A percentile compares a stretch with the other conserved stretches of the same genome.
These are phyloP conservation scores for Corchorus olitorius DNA, from an alignment of 345 rosid species.

Conservation along the genomic window DNA sequence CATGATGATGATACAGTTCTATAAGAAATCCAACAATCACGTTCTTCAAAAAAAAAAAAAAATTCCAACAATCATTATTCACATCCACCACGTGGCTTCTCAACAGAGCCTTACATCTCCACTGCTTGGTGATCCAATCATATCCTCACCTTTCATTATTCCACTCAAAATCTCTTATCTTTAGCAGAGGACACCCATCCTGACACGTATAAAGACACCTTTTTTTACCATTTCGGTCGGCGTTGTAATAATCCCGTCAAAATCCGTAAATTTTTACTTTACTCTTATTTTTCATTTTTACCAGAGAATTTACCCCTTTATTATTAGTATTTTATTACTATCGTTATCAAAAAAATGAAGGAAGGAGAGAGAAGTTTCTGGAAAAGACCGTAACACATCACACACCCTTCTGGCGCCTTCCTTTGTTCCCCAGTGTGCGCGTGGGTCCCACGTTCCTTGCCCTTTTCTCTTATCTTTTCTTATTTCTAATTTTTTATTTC, in stretches of 20 bases:
- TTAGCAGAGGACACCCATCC: background rate
- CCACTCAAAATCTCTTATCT: background rate
- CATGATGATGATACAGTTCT: no score
- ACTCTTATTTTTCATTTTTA: background rate
- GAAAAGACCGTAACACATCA: slow-evolving; percentile 35
- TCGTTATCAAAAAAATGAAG: background rate
- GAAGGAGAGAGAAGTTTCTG: slow-evolving; percentile 51
- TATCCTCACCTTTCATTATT: background rate
- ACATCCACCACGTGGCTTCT: background rate
- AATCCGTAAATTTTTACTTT: background rate
- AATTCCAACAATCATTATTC: background rate
- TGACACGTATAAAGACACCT: background rate
- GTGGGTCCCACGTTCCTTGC: slow-evolving; percentile 26
- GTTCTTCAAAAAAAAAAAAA: no score
- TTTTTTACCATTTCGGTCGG: background rate
- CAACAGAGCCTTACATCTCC: background rate
- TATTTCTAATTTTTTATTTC: background rate
- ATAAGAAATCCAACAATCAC: background rate
- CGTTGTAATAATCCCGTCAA: background rate
- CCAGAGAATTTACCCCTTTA: background rate
- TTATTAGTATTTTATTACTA: no score
- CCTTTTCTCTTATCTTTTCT: slow-evolving; percentile 26
- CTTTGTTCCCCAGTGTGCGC: slow-evolving; percentile 20
- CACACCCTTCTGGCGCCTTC: slow-evolving; percentile 43
- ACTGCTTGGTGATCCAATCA: background rate